These are phyloP conservation scores for Agaricus subrufescens DNA, from an alignment of 768 basidiomycete species.

Conservation along the genomic window DNA sequence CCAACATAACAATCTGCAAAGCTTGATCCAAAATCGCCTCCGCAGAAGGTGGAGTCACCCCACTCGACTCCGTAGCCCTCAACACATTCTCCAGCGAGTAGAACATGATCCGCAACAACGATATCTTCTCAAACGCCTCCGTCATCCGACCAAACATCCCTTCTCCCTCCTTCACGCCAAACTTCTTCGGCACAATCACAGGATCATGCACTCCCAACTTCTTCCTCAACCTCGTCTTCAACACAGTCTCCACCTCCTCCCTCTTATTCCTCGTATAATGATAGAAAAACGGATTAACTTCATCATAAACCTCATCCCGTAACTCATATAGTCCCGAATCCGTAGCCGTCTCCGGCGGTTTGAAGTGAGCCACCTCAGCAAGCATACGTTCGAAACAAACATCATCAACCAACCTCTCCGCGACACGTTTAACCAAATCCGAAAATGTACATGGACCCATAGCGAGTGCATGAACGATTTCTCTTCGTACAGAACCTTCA, in stretches of 20 bases:
- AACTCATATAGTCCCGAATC: slow-evolving; percentile 89
- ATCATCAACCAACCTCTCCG: slow-evolving; percentile 86
- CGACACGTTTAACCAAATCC: slow-evolving; percentile 85
- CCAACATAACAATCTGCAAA: slow-evolving; percentile 83
- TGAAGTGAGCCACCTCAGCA: slow-evolving; percentile 75
- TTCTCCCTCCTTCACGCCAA: slow-evolving; percentile 61
- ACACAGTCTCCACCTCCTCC: slow-evolving; percentile 80
- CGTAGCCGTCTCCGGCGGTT: slow-evolving; percentile 68
- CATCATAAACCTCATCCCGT: slow-evolving; percentile 74
- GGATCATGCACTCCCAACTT: slow-evolving; percentile 50
- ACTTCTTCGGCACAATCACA: slow-evolving; percentile 73
- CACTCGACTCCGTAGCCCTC: slow-evolving; percentile 50
- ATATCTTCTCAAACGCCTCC: slow-evolving; percentile 61
- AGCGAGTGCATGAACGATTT: slow-evolving; percentile 88
- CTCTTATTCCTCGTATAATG: slow-evolving; percentile 93
- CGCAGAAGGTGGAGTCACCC: slow-evolving; percentile 62
- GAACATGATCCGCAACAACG: slow-evolving; percentile 78
- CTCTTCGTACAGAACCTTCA: slow-evolving; percentile 62
- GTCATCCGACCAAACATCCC: slow-evolving; percentile 53
- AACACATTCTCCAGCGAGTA: slow-evolving; percentile 76
- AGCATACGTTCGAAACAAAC: slow-evolving; percentile 78
- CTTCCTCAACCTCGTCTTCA: slow-evolving; percentile 66
- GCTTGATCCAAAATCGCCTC: slow-evolving; percentile 91
- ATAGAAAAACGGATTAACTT: slow-evolving; percentile 94
- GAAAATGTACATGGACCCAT: slow-evolving; percentile 86